Evolutionary conservation across 1,139 yeast species (phyloP).

Genomic region (Pneumocystis jirovecii): DNA sequence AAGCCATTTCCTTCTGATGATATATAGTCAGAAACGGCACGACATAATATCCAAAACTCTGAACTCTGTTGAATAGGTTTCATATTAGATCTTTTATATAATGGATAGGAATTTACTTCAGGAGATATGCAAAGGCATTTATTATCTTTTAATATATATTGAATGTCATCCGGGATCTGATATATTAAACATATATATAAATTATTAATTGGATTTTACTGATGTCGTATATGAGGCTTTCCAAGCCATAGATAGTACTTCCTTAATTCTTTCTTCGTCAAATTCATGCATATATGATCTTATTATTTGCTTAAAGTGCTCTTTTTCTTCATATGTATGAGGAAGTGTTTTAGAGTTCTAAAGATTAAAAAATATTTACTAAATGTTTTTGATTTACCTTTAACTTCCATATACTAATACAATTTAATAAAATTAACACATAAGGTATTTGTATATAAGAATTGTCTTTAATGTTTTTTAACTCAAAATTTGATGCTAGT

Average conservation of each 20-base stretch:
- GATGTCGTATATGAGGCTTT: slow-evolving; percentile 21
- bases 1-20: slow-evolving; percentile 23
- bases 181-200: slow-evolving; percentile 22
- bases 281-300: slow-evolving; percentile 22
- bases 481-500: slow-evolving; percentile 38
- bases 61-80: slow-evolving; percentile 16
- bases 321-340: slow-evolving; percentile 33
- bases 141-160: slow-evolving; percentile 16
- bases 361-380: neutral
- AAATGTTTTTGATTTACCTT: slow-evolving; percentile 4
- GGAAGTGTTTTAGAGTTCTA: slow-evolving; percentile 31
- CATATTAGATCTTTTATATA: neutral
- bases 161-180: slow-evolving; percentile 29
- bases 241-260: slow-evolving; percentile 49
- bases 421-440: slow-evolving; percentile 48
- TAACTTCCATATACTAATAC: slow-evolving; percentile 33
- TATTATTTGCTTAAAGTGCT: slow-evolving; percentile 31
- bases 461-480: slow-evolving; percentile 33
- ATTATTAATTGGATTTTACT: slow-evolving; percentile 1
- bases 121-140: slow-evolving; percentile 11
- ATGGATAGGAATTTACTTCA: slow-evolving; percentile 3
- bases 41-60: slow-evolving; percentile 48
- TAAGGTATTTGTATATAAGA: slow-evolving; percentile 64
- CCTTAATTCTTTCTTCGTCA: slow-evolving; percentile 50
- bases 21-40: slow-evolving; percentile 42